Percentiles rank a stretch among this genome's conserved stretches.
Conservation (phyloP, 768 basidiomycete genomes). For the Psilocybe tampanensis region DNA sequence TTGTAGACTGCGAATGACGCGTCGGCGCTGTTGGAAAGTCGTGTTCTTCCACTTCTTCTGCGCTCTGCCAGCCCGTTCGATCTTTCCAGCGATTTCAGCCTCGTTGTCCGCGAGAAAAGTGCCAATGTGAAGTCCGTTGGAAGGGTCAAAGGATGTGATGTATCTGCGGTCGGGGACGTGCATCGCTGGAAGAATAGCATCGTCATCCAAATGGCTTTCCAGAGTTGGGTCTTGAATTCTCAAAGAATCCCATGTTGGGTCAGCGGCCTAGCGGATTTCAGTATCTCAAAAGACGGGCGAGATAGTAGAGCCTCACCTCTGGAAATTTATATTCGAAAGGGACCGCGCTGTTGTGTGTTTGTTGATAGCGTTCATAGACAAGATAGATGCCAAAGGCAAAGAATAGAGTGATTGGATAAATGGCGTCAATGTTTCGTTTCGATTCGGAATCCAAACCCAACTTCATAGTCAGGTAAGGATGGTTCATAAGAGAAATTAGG, state of each 20-base stretch:
- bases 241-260: conserved; percentile 57
- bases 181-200: conserved; percentile 53
- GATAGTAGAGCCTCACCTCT: conserved; percentile 42
- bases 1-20: conserved; percentile 83
- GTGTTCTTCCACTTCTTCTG: conserved; percentile 76
- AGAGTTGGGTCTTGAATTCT: conserved; percentile 61
- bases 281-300: not conserved
- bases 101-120: conserved; percentile 78
- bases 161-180: conserved; percentile 55
- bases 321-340: conserved; percentile 64
- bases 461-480: conserved; percentile 55
- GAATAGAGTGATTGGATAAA: conserved; percentile 70
- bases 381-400: conserved; percentile 81
- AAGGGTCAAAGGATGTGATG: conserved; percentile 92
- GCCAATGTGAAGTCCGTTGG: conserved; percentile 79
- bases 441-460: conserved; percentile 50
- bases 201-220: conserved; percentile 62
- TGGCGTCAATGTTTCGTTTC: conserved; percentile 56
- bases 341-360: conserved; percentile 72
- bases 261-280: conserved; percentile 44
- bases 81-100: conserved; percentile 73
- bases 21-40: conserved; percentile 76
- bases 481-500: conserved; percentile 50
- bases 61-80: conserved; percentile 62
- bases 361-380: conserved; percentile 74